Base-by-base conservation (phyloP, 768 basidiomycete genomes). In the Tricholoma sp. region DNA sequence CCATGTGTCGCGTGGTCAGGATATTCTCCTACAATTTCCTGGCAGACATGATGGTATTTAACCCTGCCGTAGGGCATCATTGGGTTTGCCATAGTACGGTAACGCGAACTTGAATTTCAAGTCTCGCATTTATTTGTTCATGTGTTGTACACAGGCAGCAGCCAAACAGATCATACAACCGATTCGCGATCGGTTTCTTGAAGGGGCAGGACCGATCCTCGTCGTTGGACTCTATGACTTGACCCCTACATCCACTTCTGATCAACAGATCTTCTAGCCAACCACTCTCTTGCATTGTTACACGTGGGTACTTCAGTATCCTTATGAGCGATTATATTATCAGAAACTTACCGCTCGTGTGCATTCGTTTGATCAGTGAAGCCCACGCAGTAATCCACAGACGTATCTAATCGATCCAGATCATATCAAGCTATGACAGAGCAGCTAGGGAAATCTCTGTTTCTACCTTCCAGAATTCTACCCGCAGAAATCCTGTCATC, bases 401-500 rank as follows among this genome's bases (percentile, higher is more conserved):
- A 32, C n/a, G 16, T 29, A 19, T 27, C 57, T 54, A 57, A 64
- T 61, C 58, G 50, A 58, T 55, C 35, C n/a, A 32, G 41, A 52
- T 45, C 45, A 47, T 52, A 31, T 52, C 19, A 29, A 24, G 39
- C 51, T 34, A 52, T 43, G 50, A 62, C 62, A 59, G 53, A 53
- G 29, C 54, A 57, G 53, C 35, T 12, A 4, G 47, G 29, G 43
- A n/a, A 27, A 34, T 37, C 34, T 37, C 10, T 50, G 49, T 56
- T 60, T 53, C 46, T 54, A 46, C 59, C 57, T 37, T 32, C 57
- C 16, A 51, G 43, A 54, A 31, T 43, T 11, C 55, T 77, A 45
- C 76, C 76, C 24, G 67, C 69, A 52, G 76, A 77, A 64, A 67
- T 76, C 22, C 60, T 77, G 21, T 77, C 76, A 21, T 72, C 74